Conservation (phyloP, 2,329 filamentous ascomycete species). For the Cladorrhinum sp. region DNA sequence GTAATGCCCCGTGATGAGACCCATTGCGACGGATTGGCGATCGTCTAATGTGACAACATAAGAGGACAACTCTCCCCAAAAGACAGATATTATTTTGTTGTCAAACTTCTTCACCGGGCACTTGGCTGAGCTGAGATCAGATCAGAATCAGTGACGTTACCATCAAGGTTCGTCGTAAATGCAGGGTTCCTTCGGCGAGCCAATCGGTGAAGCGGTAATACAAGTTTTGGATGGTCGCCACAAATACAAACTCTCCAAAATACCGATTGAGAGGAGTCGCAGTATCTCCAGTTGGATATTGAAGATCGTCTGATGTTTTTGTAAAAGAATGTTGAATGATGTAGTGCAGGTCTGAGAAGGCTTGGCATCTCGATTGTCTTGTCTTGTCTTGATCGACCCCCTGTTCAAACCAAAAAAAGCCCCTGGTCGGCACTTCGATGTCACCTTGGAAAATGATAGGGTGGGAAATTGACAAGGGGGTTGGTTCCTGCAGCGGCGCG, state of each 20-base stretch:
- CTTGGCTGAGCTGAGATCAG: neutral
- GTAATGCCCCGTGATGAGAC: slow-evolving; percentile 19
- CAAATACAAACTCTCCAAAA: neutral
- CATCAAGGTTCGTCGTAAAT: neutral
- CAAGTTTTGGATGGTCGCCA: neutral
- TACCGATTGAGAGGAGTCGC: too few species aligned
- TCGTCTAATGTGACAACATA: neutral
- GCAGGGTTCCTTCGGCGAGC: slow-evolving; percentile 17
- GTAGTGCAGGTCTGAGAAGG: neutral
- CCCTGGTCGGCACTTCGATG: neutral
- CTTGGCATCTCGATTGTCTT: neutral
- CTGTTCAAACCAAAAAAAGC: neutral
- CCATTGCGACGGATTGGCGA: slow-evolving; percentile 17
- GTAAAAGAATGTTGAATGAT: neutral
- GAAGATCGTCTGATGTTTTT: neutral
- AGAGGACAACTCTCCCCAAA: neutral
- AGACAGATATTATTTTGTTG: too few species aligned
- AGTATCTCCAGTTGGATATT: neutral
- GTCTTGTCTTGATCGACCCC: too few species aligned
- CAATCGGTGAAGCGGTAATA: slow-evolving; percentile 6
- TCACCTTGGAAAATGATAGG: too few species aligned
- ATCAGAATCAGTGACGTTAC: slow-evolving; percentile 10
- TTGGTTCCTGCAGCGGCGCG: neutral
- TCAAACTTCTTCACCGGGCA: neutral
- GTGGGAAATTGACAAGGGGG: neutral